These are phyloP conservation scores for Dujonia santamariae DNA, from an alignment of 1,139 yeast genomes.

Conservation along the genomic window DNA sequence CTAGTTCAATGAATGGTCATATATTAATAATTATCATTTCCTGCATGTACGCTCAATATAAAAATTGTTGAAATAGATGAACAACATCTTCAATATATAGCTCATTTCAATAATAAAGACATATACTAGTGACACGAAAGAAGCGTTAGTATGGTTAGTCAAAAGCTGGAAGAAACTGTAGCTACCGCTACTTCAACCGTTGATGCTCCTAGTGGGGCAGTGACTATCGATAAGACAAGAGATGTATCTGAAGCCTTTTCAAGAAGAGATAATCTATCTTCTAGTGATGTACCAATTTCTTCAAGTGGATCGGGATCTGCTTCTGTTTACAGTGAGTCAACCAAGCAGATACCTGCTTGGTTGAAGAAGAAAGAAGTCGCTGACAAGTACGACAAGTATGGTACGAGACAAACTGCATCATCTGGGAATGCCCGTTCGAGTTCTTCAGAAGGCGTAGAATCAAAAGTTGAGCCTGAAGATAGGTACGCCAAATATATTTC, in stretches of 20 bases:
- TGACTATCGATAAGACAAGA: slow-evolving; percentile 1
- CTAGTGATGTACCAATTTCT: too few species aligned
- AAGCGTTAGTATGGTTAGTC: background rate
- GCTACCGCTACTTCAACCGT: background rate
- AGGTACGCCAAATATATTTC: slow-evolving; percentile 29
- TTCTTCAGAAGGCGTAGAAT: background rate
- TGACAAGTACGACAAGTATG: slow-evolving; percentile 43
- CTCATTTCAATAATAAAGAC: too few species aligned
- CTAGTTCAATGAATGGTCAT: too few species aligned
- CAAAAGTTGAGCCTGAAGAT: slow-evolving; percentile 11
- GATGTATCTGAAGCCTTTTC: slow-evolving; percentile 25
- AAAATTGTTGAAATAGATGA: too few species aligned
- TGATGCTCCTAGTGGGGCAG: background rate
- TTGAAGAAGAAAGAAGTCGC: slow-evolving; percentile 22
- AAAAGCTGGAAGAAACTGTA: slow-evolving; percentile 1
- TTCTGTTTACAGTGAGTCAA: slow-evolving; percentile 25
- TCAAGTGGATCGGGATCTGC: slow-evolving; percentile 9
- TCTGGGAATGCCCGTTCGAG: slow-evolving; percentile 3
- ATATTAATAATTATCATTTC: too few species aligned
- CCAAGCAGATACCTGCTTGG: slow-evolving; percentile 40
- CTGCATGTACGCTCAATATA: too few species aligned
- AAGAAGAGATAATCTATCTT: too few species aligned
- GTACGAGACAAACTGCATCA: slow-evolving; percentile 14
- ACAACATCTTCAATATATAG: too few species aligned
- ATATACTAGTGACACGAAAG: too few species aligned